A percentile compares a stretch with the other conserved stretches of the same genome.
Conservation (phyloP, 2,329 filamentous ascomycete genomes). For the Fusarium udum region DNA sequence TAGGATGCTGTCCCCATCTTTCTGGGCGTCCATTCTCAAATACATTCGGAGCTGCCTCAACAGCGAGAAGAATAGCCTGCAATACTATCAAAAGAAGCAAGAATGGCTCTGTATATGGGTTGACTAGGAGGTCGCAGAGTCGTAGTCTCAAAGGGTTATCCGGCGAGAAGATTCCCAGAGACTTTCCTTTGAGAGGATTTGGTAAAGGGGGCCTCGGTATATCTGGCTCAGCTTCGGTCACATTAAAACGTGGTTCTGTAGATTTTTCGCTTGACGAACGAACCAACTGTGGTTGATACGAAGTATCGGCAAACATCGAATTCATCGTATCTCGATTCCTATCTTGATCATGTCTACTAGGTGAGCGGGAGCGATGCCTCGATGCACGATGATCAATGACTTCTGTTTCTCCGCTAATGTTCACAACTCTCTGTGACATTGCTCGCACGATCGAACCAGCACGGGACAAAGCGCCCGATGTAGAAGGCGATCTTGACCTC, state of each 20-base stretch:
- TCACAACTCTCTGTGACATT: constrained; percentile 98
- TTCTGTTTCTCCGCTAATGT: constrained; percentile 92
- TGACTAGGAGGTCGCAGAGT: constrained; percentile 85
- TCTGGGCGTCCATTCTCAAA: constrained; percentile 68
- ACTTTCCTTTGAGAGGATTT: constrained; percentile 88
- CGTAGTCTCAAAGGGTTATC: constrained; percentile 77
- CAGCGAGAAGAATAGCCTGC: constrained; percentile 86
- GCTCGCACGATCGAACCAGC: constrained; percentile 80
- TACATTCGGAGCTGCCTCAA: constrained; percentile 81
- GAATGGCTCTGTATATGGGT: constrained; percentile 85
- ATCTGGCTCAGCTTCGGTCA: constrained; percentile 26
- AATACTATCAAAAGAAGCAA: constrained; percentile 88
- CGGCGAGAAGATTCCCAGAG: constrained; percentile 83
- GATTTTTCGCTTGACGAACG: constrained; percentile 59
- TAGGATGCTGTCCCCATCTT: constrained; percentile 72
- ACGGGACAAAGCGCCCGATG: constrained; percentile 70
- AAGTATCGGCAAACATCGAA: constrained; percentile 57
- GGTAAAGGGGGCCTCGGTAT: constrained; percentile 32
- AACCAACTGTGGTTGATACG: constrained; percentile 61
- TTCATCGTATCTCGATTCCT: constrained; percentile 38
- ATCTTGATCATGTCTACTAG: constrained; percentile 55
- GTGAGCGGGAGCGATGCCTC: constrained; percentile 67
- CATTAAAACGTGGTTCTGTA: constrained; percentile 32
- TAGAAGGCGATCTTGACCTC: constrained; percentile 70
- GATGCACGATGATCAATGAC: constrained; percentile 77